These are phyloP conservation scores for Dendrocalamus sinicus DNA, from an alignment of 176 grass and related monocot species.

Conservation along the genomic window DNA sequence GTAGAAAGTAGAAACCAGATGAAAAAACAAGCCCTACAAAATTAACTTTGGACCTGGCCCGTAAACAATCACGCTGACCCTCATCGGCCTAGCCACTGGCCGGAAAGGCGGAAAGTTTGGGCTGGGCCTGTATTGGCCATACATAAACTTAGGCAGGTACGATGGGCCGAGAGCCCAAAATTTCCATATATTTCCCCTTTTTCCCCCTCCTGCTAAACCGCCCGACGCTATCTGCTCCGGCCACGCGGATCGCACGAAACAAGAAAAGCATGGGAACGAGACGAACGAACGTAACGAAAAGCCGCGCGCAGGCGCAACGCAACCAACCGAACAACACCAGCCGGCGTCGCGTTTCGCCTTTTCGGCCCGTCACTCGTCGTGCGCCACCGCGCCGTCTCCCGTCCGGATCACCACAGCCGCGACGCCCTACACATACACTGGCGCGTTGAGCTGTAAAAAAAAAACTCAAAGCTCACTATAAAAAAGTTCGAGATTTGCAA, in stretches of 20 bases:
- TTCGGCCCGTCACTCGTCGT: background rate
- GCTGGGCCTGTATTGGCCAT: background rate
- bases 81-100: background rate
- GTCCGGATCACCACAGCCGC: background rate
- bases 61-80: background rate
- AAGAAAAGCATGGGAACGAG: background rate
- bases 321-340: background rate
- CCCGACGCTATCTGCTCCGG: background rate
- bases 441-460: too few species aligned
- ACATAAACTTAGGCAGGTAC: background rate
- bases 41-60: background rate
- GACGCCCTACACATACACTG: background rate
- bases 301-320: background rate
- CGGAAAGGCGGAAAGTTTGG: background rate
- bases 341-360: background rate
- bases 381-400: background rate
- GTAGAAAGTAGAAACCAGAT: background rate
- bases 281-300: background rate
- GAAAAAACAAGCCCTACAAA: background rate
- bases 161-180: background rate
- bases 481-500: too few species aligned
- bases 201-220: background rate
- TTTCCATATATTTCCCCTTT: background rate
- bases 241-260: background rate
- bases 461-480: too few species aligned